Evolutionary conservation across 2,329 filamentous ascomycete genomes (phyloP), one percentile per base, ranked within the genome.

Genomic region (Penicillium occitanis): DNA sequence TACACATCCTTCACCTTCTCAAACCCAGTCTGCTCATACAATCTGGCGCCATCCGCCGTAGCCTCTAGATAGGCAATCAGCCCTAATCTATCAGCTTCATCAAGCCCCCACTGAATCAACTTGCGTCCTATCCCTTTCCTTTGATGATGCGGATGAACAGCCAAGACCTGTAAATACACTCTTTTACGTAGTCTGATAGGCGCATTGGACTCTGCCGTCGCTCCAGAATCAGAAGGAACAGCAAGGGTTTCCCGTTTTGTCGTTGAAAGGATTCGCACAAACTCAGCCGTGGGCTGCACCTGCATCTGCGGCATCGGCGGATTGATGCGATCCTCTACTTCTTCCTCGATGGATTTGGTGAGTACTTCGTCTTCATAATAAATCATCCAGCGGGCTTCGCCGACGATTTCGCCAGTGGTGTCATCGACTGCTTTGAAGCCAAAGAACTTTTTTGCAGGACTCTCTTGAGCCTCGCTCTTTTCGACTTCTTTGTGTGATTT

Each of bases 41-140:
- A 67, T 33, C 71, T 70, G 63, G 73, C 76, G 1, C 78, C 78
- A 70, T 76, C 75, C 1, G 66, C 63, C 19, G 75, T 76, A 2
- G 77, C 74, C 66, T 79, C 78, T 68, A 79, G 71, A 75, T 75
- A 80, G 48, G 75, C 74, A 51, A 78, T 75, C 25, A 79, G 67
- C 46, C 75, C 69, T 19, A 75, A 66, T 19, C 70, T 65, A 63
- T 79, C 77, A 5, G 78, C 77, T 22, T 71, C 71, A 13, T 69
- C 67, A 30, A 75, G 71, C 2, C 77, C 76, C 59, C 71, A 71
- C 28, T 73, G 68, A 74, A 80, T 75, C 22, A 80, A 71, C 44
- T 75, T 70, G 30, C 73, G 73, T 40, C 75, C 78, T 65, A 78
- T 71, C 48, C 78, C 78, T 63, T 71, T 73, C 7, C 73, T 71